Evolutionary conservation across 1,284 basidiomycete genomes (phyloP).

Genomic region (Boletus sp.): DNA sequence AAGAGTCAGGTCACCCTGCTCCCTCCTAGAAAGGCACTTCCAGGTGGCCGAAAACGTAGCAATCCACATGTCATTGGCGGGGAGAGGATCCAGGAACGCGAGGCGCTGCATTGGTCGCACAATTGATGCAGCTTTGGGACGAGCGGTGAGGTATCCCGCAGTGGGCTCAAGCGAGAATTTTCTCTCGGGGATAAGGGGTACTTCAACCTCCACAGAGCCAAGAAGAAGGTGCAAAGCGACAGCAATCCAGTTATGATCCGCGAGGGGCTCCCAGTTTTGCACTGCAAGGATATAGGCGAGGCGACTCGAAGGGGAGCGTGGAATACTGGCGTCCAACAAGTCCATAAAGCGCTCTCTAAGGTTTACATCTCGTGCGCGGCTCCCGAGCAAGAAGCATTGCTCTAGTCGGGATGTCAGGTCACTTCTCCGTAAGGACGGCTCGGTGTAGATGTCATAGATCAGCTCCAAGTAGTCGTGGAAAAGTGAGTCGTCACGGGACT

Average conservation of each 20-base stretch:
- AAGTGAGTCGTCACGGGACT: slow-evolving; percentile 74
- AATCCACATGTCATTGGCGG: slow-evolving; percentile 89
- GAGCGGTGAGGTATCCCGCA: slow-evolving; percentile 44
- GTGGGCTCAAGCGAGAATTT: slow-evolving; percentile 37
- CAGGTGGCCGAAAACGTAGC: slow-evolving; percentile 90
- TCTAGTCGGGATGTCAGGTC: slow-evolving; percentile 96
- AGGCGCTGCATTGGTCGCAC: slow-evolving; percentile 83
- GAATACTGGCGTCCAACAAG: slow-evolving; percentile 88
- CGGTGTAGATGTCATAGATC: slow-evolving; percentile 94
- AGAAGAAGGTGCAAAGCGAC: slow-evolving; percentile 91
- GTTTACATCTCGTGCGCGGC: slow-evolving; percentile 79
- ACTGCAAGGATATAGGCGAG: slow-evolving; percentile 92
- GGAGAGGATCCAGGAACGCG: slow-evolving; percentile 78
- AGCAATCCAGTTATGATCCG: slow-evolving; percentile 95
- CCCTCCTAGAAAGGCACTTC: slow-evolving; percentile 82
- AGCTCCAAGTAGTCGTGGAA: slow-evolving; percentile 89
- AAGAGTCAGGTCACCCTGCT: slow-evolving; percentile 89
- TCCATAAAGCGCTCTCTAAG: slow-evolving; percentile 91
- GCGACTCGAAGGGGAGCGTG: slow-evolving; percentile 80
- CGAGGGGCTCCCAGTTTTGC: slow-evolving; percentile 95
- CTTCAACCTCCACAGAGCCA: slow-evolving; percentile 77
- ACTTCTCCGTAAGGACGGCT: slow-evolving; percentile 83
- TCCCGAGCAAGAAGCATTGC: slow-evolving; percentile 92
- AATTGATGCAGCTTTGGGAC: slow-evolving; percentile 61
- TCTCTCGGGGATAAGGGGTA: slow-evolving; percentile 43